Conservation (phyloP, 1,284 basidiomycete genomes). For the Xerocomus amazonicus region DNA sequence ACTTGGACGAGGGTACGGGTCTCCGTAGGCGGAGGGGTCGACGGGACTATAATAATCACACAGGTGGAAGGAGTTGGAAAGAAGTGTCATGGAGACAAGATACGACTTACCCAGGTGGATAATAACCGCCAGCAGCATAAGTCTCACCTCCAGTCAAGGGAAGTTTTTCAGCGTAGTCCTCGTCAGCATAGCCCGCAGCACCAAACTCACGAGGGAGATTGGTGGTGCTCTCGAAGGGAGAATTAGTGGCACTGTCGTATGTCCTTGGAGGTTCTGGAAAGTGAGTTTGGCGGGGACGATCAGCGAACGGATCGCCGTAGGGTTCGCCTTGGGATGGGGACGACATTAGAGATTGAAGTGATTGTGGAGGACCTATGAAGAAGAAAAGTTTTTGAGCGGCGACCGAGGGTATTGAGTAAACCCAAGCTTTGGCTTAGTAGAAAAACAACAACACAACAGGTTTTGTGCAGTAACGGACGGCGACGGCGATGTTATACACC, state of each 20-base stretch:
- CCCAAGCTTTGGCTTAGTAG: constrained; percentile 6
- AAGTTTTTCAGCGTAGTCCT: constrained; percentile 68
- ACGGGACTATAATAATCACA: constrained; percentile 41
- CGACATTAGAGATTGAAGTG: constrained; percentile 42
- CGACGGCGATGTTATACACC: constrained; percentile 39
- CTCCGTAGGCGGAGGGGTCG: constrained; percentile 62
- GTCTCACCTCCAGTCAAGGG: constrained; percentile 58
- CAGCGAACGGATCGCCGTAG: constrained; percentile 66
- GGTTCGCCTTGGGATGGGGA: constrained; percentile 41
- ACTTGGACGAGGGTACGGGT: constrained; percentile 61
- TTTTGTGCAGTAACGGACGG: no score
- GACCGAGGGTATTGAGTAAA: constrained; percentile 20
- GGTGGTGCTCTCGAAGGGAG: constrained; percentile 51
- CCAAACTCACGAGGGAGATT: constrained; percentile 55
- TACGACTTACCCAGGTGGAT: constrained; percentile 62
- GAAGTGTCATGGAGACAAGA: neutral
- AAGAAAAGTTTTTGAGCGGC: constrained; percentile 10
- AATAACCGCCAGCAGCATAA: constrained; percentile 56
- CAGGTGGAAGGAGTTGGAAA: neutral
- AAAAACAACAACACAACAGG: constrained; percentile 2
- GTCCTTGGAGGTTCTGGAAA: constrained; percentile 53
- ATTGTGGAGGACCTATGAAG: constrained; percentile 6
- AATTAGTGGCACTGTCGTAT: constrained; percentile 42
- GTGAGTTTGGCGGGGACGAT: constrained; percentile 55
- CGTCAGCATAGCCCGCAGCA: constrained; percentile 48